These are phyloP conservation scores for Globisporangium rhizosaccharum DNA, from an alignment of 352 stramenopile species.

Conservation along the genomic window DNA sequence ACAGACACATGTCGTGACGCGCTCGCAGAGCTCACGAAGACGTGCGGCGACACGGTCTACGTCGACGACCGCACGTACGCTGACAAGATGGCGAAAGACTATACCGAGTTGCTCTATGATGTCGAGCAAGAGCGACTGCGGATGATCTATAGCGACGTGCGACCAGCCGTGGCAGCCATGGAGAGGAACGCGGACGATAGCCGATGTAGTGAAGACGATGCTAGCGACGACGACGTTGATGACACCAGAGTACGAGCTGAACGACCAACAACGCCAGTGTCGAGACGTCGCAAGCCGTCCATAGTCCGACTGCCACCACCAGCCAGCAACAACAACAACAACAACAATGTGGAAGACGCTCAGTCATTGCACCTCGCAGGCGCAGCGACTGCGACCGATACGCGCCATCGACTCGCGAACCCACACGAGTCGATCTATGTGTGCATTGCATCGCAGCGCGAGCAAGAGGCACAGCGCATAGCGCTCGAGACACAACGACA, in stretches of 20 bases:
- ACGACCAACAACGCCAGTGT: not conserved
- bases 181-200: constrained; percentile 10
- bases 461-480: constrained; percentile 13
- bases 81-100: constrained; percentile 77
- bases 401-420: constrained; percentile 26
- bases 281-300: constrained; percentile 2
- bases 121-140: constrained; percentile 65
- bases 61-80: constrained; percentile 39
- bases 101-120: constrained; percentile 64
- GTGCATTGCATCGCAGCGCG: constrained; percentile 16
- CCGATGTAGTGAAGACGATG: not conserved
- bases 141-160: constrained; percentile 45
- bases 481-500: constrained; percentile 6
- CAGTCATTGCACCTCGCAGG: constrained; percentile 10
- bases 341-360: constrained; percentile 2
- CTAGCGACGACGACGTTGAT: not conserved
- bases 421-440: constrained; percentile 49
- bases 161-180: constrained; percentile 5
- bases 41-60: constrained; percentile 37
- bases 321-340: constrained; percentile 3
- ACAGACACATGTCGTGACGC: constrained; percentile 39
- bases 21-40: constrained; percentile 39
- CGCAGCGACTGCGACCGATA: not conserved
- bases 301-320: not conserved
- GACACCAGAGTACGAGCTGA: not conserved